These are phyloP conservation scores for Prunella vulgaris DNA, from an alignment of 257 asterid species.

Conservation along the genomic window DNA sequence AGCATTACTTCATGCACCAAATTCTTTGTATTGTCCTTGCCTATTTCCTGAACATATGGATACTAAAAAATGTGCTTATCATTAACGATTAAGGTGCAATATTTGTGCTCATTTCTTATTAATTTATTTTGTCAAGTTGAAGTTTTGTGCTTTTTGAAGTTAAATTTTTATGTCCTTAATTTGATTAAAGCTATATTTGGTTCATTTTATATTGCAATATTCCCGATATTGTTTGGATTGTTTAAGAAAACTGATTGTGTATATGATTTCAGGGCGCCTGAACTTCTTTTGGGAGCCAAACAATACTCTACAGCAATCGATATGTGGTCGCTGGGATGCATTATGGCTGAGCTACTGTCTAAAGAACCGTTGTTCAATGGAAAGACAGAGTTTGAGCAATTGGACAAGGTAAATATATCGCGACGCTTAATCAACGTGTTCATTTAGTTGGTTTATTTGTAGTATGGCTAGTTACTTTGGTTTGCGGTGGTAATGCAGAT, in stretches of 20 bases:
- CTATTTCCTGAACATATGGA: not conserved
- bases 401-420: slow-evolving; percentile 64
- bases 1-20: slow-evolving; percentile 22
- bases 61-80: not conserved
- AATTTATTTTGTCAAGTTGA: not conserved
- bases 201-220: not conserved
- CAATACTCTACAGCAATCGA: slow-evolving; percentile 90
- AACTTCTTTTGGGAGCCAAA: slow-evolving; percentile 82
- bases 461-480: slow-evolving; percentile 15
- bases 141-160: not conserved
- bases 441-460: not conserved
- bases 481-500: slow-evolving; percentile 44
- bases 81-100: not conserved
- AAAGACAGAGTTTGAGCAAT: slow-evolving; percentile 79
- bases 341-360: slow-evolving; percentile 86
- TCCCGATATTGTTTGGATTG: not conserved
- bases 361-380: slow-evolving; percentile 85
- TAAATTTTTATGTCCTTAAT: too few relatives aligned
- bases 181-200: not conserved
- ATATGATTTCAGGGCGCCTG: slow-evolving; percentile 73
- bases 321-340: slow-evolving; percentile 98
- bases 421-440: not conserved
- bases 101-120: not conserved
- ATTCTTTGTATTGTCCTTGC: not conserved
- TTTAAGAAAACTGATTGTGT: slow-evolving; percentile 3